Evolutionary conservation across 2,329 filamentous ascomycete genomes (phyloP), one percentile per base, ranked within the genome.

Genomic region (Neonectria neomacrospora): DNA sequence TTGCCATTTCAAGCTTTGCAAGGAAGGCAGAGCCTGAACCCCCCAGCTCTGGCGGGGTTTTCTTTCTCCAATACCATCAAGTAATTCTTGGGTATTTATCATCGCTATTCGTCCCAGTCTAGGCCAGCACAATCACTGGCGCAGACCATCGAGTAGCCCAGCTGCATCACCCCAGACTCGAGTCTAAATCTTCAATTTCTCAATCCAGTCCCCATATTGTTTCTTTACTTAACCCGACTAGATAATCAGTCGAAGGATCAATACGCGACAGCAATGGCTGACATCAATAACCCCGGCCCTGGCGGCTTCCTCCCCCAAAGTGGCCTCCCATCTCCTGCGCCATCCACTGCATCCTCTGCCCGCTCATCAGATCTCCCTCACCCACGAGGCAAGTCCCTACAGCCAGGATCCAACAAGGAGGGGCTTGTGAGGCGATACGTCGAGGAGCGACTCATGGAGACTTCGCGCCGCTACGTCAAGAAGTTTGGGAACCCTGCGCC

Each of bases 391-490:
- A 83, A 80, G 34, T 79, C 87, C 0, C 73, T 90, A 1, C 79
- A 80, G 14, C 80, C 87, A 0, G 87, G 87, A 0, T 89, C 86
- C 0, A 81, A 77, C 34, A 90, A 89, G 67, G 88, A 90, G 70
- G 86, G 87, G 58, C 81, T 85, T 47, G 84, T 88, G 10, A 80
- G 87, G 45, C 78, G 85, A n/a, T 89, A 85, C 67, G 81, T 87
- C 6, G 84, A 87, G 44, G 80, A 83, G 8, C 81, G 81, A 11
- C 75, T 90, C 16, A 73, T 86, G 50, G 77, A 85, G 65, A 80
- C 86, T 11, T 86, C 83, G 7, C 83, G 88, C 6, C 85, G 86
- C 39, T 90, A 85, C 59, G 82, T 88, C 44, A 90, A 89, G 77
- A 89, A 88, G 70, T 84, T 85, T 58, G 81, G 81, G 44, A 74